Base-by-base conservation (phyloP, 345 rosid species). In the Brassica rapa region DNA sequence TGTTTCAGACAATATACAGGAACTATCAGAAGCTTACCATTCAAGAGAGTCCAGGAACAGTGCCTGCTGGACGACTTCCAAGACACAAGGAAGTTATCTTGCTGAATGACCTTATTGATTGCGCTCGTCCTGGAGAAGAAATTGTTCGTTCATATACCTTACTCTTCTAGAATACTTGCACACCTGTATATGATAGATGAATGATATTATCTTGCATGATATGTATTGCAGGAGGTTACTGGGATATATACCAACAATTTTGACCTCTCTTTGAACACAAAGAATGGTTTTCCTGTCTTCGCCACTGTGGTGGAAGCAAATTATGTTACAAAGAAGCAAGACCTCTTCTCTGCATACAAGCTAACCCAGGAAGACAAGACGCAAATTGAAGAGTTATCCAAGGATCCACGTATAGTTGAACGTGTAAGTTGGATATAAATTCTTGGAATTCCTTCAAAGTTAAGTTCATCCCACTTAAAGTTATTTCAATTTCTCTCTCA, bases 111-210 rank as follows among this genome's bases (percentile, higher is more conserved):
- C 88, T 95, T 80, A 95, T 93, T 76, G 98, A 90, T 77, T 95
- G 99, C 66, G 99, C 99, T 41, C 92, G 92, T 72, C 97, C 98
- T 16, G 99, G 98, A 56, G 99, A 95, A 85, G 98, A 93, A 85
- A 90, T 95, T 82, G 99, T 95, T 85, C 5, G 35, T 46, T 64
- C 19, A 11, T 56, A 5, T 46, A 57, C 33, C 5, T 7, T 63
- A 15, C 60, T 35, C 70, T 27, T 69, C 24, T 61, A 11, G 7
- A 51, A 19, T 53, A 69, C 61, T n/a, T 70, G n/a, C 43, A 64
- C 33, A 30, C 21, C 6, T 37, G 55, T 70, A 7, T 8, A 39
- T 63, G 15, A 62, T 74, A 4, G 7, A 27, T 43, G 27, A 37
- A 12, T 80, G 64, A 75, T 27, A 19, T 62, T 12, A 7, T 53